These are phyloP conservation scores for Neonectria coccinea DNA, from an alignment of 2,329 filamentous ascomycete genomes.

Conservation along the genomic window DNA sequence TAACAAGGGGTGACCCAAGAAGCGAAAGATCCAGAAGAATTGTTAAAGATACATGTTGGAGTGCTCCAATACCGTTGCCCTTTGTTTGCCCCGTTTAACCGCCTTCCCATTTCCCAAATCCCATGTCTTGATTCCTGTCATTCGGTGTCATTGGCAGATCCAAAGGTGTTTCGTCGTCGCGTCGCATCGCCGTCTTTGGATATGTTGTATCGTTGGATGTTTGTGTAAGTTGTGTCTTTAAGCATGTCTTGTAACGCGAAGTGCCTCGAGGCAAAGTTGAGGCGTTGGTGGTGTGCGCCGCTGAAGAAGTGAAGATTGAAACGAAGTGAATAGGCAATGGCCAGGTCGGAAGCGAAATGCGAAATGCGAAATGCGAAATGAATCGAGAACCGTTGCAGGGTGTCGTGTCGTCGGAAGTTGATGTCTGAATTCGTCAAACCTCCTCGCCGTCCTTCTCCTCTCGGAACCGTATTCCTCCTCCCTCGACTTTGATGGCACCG, in stretches of 20 bases:
- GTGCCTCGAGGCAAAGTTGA: constrained; percentile 13
- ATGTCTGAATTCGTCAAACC: constrained; percentile 49
- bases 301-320: constrained; percentile 16
- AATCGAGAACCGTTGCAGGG: not conserved
- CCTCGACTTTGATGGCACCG: constrained; percentile 76
- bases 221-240: constrained; percentile 20
- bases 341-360: constrained; percentile 8
- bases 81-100: constrained; percentile 20
- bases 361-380: constrained; percentile 16
- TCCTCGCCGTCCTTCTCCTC: constrained; percentile 70
- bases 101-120: constrained; percentile 21
- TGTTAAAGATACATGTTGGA: constrained; percentile 36
- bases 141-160: constrained; percentile 24
- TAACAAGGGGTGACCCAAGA: constrained; percentile 21
- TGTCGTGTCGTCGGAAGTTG: not conserved
- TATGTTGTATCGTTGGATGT: constrained; percentile 16
- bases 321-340: constrained; percentile 19
- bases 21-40: constrained; percentile 31
- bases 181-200: constrained; percentile 22
- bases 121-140: constrained; percentile 25
- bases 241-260: constrained; percentile 16
- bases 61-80: constrained; percentile 25
- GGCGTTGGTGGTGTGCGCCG: constrained; percentile 10
- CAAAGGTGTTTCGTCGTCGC: constrained; percentile 23
- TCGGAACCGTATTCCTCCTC: constrained; percentile 68